Evolutionary conservation across 768 basidiomycete species (phyloP).

Genomic region (Piloderma croceum): DNA sequence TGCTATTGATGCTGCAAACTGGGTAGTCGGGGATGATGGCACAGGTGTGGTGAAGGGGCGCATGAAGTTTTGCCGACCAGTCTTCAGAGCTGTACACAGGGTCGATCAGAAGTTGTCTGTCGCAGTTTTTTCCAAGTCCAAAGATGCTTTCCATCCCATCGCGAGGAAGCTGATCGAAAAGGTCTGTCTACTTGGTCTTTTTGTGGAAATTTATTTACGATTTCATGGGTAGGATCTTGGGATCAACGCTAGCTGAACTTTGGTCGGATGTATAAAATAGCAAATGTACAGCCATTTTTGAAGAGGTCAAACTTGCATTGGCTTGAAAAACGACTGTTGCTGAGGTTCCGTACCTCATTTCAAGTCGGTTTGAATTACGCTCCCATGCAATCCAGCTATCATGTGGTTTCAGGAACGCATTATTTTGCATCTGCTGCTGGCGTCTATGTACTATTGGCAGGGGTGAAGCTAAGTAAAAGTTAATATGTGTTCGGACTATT

Average conservation of each 20-base stretch:
- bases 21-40: slow-evolving; percentile 64
- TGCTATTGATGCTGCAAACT: slow-evolving; percentile 50
- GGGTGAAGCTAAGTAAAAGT: too few species aligned
- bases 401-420: too few species aligned
- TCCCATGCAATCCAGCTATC: too few species aligned
- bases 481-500: too few species aligned
- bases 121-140: slow-evolving; percentile 40
- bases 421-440: too few species aligned
- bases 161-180: slow-evolving; percentile 71
- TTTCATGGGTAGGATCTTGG: slow-evolving; percentile 17
- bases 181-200: slow-evolving; percentile 33
- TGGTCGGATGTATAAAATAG: too few species aligned
- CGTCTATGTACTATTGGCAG: too few species aligned
- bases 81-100: slow-evolving; percentile 49
- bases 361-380: too few species aligned
- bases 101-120: slow-evolving; percentile 52
- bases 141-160: slow-evolving; percentile 67
- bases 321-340: too few species aligned
- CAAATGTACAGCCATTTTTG: not conserved
- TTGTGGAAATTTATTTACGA: not conserved
- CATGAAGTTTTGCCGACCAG: slow-evolving; percentile 81
- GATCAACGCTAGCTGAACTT: slow-evolving; percentile 8
- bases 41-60: slow-evolving; percentile 64
- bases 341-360: too few species aligned
- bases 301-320: too few species aligned